These are phyloP conservation scores for Haberlea rhodopensis DNA, from an alignment of 257 asterid species.

Conservation along the genomic window DNA sequence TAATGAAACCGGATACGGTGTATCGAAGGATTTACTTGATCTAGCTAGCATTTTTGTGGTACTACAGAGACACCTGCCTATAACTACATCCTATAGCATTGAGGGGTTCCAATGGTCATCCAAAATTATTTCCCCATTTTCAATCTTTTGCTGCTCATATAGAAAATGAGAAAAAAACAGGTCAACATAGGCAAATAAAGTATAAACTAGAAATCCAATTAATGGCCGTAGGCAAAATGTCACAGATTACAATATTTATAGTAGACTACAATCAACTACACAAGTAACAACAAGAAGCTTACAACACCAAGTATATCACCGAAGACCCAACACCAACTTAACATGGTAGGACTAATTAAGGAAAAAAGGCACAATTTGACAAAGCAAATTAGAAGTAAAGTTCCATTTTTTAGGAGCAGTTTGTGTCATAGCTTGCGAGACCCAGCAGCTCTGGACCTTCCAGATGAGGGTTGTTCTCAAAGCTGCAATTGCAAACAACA, in stretches of 20 bases:
- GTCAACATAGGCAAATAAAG: not conserved
- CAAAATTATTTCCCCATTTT: no score
- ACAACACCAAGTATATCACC: conserved; percentile 24
- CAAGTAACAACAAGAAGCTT: conserved; percentile 31
- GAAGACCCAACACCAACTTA: conserved; percentile 30
- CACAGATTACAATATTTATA: not conserved
- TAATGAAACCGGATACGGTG: not conserved
- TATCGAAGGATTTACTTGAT: not conserved
- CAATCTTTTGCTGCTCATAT: no score
- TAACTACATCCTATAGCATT: no score
- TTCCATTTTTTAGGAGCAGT: conserved; percentile 47
- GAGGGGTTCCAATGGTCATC: no score
- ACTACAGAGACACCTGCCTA: no score
- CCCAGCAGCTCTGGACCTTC: conserved; percentile 95
- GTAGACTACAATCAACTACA: not conserved
- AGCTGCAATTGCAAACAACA: conserved; percentile 40
- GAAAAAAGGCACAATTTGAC: conserved; percentile 25
- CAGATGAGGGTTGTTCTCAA: conserved; percentile 75
- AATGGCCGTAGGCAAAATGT: not conserved
- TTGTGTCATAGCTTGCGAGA: conserved; percentile 80
- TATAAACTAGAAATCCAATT: not conserved
- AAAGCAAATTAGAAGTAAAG: conserved; percentile 24
- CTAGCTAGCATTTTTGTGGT: not conserved
- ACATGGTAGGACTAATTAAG: conserved; percentile 19
- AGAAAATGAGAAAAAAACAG: no score